Conservation (phyloP, 306 rosid species). For the Malus orientalis region DNA sequence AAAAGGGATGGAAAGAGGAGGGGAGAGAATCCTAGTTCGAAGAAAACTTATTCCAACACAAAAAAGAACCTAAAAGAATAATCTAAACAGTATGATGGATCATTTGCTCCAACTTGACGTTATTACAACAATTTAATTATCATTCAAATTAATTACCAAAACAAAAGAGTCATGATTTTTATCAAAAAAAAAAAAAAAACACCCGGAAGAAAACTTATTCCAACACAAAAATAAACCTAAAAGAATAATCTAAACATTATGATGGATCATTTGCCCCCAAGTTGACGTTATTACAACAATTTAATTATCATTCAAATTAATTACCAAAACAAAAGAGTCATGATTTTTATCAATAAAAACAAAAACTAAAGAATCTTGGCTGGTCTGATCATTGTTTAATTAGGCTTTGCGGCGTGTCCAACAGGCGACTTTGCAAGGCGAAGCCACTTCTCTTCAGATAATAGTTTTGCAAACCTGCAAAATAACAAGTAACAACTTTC, state of each 20-base stretch:
- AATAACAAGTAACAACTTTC: neutral
- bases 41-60: neutral
- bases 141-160: neutral
- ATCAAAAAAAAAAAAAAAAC: neutral
- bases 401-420: neutral
- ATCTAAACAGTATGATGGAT: neutral
- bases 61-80: neutral
- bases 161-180: neutral
- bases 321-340: neutral
- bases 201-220: neutral
- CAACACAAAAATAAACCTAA: neutral
- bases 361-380: neutral
- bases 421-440: constrained; percentile 44
- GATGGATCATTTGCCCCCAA: neutral
- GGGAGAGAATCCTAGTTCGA: neutral
- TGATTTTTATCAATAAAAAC: neutral
- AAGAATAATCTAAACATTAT: neutral
- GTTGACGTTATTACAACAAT: neutral
- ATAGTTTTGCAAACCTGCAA: constrained; percentile 42
- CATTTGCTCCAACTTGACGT: neutral
- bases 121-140: neutral
- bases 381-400: neutral
- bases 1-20: too few relatives aligned
- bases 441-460: constrained; percentile 40
- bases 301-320: neutral